Percentiles rank a stretch among this genome's conserved stretches.
Evolutionary conservation across 2,329 filamentous ascomycete species (phyloP).

Genomic region (Dendrostoma leiphaemia): DNA sequence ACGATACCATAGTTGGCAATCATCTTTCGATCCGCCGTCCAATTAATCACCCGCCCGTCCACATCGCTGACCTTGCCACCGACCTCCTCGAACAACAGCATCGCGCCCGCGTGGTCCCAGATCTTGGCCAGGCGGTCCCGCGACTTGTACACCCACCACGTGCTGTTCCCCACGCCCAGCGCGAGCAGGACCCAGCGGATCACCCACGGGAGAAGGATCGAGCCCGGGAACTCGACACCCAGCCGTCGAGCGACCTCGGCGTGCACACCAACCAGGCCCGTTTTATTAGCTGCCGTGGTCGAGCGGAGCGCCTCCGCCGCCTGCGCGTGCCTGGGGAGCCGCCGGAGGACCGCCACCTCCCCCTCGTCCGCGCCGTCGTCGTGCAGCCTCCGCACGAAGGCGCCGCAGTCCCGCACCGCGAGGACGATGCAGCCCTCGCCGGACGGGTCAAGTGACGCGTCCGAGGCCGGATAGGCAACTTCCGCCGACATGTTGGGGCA

Average conservation of each 20-base stretch:
- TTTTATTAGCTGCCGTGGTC: slow-evolving; percentile 46
- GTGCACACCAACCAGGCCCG: slow-evolving; percentile 48
- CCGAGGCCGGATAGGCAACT: slow-evolving; percentile 36
- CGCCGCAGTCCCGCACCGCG: slow-evolving; percentile 46
- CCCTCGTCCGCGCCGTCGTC: slow-evolving; percentile 18
- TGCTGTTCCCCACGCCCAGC: slow-evolving; percentile 50
- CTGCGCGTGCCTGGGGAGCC: slow-evolving; percentile 31
- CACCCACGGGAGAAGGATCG: slow-evolving; percentile 56
- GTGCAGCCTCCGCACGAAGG: slow-evolving; percentile 42
- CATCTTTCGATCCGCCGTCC: slow-evolving; percentile 48
- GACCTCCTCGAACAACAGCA: slow-evolving; percentile 56
- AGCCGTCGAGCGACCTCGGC: slow-evolving; percentile 40
- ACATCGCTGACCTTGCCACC: slow-evolving; percentile 56
- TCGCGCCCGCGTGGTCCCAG: slow-evolving; percentile 61
- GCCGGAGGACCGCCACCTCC: slow-evolving; percentile 25
- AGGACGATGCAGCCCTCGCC: slow-evolving; percentile 50
- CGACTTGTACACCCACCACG: slow-evolving; percentile 55
- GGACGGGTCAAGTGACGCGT: slow-evolving; percentile 41
- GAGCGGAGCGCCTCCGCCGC: slow-evolving; percentile 33
- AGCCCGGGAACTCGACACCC: slow-evolving; percentile 42
- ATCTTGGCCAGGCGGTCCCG: slow-evolving; percentile 49
- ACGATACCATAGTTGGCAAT: slow-evolving; percentile 54
- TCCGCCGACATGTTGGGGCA: slow-evolving; percentile 38
- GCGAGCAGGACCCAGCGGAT: slow-evolving; percentile 53
- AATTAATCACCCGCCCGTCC: slow-evolving; percentile 48